Evolutionary conservation across 345 rosid genomes (phyloP).

Genomic region (Erucastrum elatum): DNA sequence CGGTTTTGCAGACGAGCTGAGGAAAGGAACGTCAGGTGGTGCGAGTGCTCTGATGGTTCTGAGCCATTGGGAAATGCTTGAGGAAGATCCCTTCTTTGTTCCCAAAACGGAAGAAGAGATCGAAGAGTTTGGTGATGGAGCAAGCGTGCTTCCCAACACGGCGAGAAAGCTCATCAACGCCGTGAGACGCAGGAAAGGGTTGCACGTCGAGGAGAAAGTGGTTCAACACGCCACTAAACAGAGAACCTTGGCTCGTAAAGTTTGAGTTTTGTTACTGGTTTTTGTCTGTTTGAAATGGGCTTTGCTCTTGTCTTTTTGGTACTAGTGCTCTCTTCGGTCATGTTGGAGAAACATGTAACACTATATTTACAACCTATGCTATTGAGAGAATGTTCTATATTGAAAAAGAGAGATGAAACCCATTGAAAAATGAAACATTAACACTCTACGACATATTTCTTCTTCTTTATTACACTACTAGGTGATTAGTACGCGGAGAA

Average conservation of each 20-base stretch:
- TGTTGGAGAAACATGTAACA: too few species aligned
- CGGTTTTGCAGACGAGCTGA: slow-evolving; percentile 84
- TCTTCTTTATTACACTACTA: too few species aligned
- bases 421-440: too few species aligned
- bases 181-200: slow-evolving; percentile 75
- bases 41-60: slow-evolving; percentile 85
- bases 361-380: too few species aligned
- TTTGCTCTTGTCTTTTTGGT: slow-evolving; percentile 23
- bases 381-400: too few species aligned
- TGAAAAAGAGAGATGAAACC: too few species aligned
- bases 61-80: slow-evolving; percentile 86
- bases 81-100: slow-evolving; percentile 88
- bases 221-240: slow-evolving; percentile 87
- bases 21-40: slow-evolving; percentile 84
- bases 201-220: slow-evolving; percentile 84
- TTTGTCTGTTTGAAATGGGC: slow-evolving; percentile 11
- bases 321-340: neutral
- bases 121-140: slow-evolving; percentile 89
- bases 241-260: slow-evolving; percentile 78
- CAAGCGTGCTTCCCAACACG: slow-evolving; percentile 80
- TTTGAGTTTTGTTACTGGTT: slow-evolving; percentile 12
- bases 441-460: too few species aligned
- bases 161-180: slow-evolving; percentile 82
- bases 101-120: slow-evolving; percentile 87
- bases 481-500: too few species aligned